These are phyloP conservation scores for Lophium mytilinum DNA, from an alignment of 495 filamentous ascomycete genomes.

Conservation along the genomic window DNA sequence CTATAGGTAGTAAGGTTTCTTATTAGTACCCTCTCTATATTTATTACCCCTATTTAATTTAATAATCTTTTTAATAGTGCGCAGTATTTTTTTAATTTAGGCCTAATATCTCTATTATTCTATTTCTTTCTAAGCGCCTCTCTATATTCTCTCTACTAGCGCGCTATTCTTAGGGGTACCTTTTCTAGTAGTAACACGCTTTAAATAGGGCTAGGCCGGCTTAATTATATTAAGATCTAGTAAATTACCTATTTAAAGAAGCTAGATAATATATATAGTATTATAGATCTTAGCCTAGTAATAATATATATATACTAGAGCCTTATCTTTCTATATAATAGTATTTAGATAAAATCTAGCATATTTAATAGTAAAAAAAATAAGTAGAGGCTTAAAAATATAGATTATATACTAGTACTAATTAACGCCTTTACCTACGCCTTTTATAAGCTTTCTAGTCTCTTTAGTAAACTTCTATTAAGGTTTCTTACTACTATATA, in stretches of 20 bases:
- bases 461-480: constrained; percentile 1
- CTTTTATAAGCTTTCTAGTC: neutral
- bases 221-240: constrained; percentile 18
- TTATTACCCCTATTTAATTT: constrained; percentile 9
- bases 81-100: constrained; percentile 12
- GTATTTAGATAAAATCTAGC: neutral
- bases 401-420: constrained; percentile 1
- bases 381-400: neutral
- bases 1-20: too few relatives aligned
- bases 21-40: constrained; percentile 6
- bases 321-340: constrained; percentile 1
- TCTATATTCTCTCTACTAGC: neutral
- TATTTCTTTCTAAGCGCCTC: neutral
- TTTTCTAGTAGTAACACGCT: constrained; percentile 4
- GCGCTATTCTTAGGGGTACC: neutral
- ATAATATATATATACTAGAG: neutral
- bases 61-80: constrained; percentile 15
- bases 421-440: neutral
- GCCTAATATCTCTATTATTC: constrained; percentile 5
- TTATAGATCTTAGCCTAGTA: neutral
- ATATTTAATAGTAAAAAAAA: neutral
- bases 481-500: neutral
- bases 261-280: neutral
- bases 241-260: constrained; percentile 13
- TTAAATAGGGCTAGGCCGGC: constrained; percentile 7